A percentile compares a stretch with the other conserved stretches of the same genome.
Evolutionary conservation across 2,329 filamentous ascomycete species (phyloP).

Genomic region (Gnomoniopsis sp.): DNA sequence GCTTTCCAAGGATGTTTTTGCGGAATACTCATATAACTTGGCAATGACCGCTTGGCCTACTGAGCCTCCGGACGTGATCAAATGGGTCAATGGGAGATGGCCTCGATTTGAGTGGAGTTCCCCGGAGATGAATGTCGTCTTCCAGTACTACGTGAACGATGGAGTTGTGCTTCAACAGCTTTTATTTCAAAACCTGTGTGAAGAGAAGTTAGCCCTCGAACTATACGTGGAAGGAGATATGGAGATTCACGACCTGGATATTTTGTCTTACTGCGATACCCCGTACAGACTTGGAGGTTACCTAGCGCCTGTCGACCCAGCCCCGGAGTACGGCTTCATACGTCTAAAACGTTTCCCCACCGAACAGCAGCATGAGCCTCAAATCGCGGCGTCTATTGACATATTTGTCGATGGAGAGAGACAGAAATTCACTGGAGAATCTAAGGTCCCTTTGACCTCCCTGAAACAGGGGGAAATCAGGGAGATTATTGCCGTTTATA

Average conservation of each 20-base stretch:
- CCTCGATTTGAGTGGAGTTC: not conserved
- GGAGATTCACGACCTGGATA: not conserved
- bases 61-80: not conserved
- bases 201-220: not conserved
- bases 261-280: too few species aligned
- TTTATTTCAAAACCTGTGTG: not conserved
- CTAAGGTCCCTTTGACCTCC: not conserved
- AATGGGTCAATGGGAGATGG: not conserved
- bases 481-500: not conserved
- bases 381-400: not conserved
- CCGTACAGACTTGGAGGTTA: too few species aligned
- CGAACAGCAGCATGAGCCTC: not conserved
- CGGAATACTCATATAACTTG: not conserved
- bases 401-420: not conserved
- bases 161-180: constrained; percentile 2
- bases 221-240: not conserved
- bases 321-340: not conserved
- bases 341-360: too few species aligned
- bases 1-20: not conserved
- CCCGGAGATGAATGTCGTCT: not conserved
- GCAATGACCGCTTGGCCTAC: not conserved
- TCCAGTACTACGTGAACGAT: not conserved
- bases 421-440: not conserved
- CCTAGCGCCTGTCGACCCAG: too few species aligned
- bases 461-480: not conserved